Conservation (phyloP, 257 asterid genomes). For the Orobanche coerulescens region DNA sequence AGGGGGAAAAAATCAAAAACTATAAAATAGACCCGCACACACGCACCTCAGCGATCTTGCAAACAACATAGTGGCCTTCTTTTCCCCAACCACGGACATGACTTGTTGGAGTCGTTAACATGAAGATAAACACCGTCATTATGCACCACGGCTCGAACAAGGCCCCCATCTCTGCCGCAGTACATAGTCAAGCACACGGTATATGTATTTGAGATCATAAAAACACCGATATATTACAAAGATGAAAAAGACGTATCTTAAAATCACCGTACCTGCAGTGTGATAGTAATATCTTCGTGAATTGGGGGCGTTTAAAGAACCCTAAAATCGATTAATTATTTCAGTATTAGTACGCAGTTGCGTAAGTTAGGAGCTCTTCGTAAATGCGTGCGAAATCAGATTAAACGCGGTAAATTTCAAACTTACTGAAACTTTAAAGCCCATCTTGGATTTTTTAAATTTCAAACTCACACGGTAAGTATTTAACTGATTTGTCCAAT, state of each 20-base stretch:
- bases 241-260: not conserved
- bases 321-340: conserved; percentile 12
- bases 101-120: conserved; percentile 31
- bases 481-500: too few species aligned
- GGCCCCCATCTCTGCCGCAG: conserved; percentile 43
- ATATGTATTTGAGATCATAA: conserved; percentile 8
- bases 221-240: not conserved
- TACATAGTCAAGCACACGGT: not conserved
- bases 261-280: conserved; percentile 13
- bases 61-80: conserved; percentile 67
- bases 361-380: not conserved
- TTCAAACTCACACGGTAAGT: too few species aligned
- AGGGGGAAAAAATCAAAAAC: not conserved
- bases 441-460: too few species aligned
- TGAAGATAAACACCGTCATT: conserved; percentile 25
- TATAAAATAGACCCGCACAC: not conserved
- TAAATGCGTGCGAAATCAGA: not conserved
- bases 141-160: conserved; percentile 26
- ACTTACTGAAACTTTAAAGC: too few species aligned
- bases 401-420: not conserved
- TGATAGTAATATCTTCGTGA: not conserved
- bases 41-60: conserved; percentile 86
- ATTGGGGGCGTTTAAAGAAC: conserved; percentile 14
- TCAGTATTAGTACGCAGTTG: not conserved
- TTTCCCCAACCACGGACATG: conserved; percentile 63